Conservation (phyloP, 352 stramenopile species). For the Stramenopiles sp. region DNA sequence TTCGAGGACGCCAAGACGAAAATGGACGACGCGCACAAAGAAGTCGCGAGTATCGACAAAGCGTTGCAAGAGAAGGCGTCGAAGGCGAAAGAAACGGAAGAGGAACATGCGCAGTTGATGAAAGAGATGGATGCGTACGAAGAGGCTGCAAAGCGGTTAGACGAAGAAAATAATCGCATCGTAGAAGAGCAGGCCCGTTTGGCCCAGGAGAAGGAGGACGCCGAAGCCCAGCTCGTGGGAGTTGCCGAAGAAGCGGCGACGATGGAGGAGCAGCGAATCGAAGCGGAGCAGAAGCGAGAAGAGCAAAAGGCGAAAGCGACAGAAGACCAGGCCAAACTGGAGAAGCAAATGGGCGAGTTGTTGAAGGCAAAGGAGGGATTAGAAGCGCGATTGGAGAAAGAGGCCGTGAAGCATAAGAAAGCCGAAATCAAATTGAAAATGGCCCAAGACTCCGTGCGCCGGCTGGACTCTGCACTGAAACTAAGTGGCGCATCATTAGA, state of each 20-base stretch:
- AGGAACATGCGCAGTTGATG: conserved; percentile 13
- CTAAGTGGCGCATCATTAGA: conserved; percentile 7
- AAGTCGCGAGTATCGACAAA: background rate
- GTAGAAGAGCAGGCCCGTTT: background rate
- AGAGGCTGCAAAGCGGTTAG: background rate
- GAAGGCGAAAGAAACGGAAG: conserved; percentile 14
- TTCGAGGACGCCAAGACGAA: background rate
- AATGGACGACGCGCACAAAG: background rate
- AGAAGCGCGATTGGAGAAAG: conserved; percentile 12
- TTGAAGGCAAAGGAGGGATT: background rate
- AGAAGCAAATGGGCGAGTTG: background rate
- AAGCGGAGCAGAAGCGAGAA: conserved; percentile 1
- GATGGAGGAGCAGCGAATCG: background rate
- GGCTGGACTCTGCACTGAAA: conserved; percentile 13
- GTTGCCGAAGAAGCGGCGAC: background rate
- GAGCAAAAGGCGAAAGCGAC: background rate
- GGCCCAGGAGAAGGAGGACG: background rate
- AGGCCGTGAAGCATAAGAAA: background rate
- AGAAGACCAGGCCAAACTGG: background rate
- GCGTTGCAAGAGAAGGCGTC: too few relatives aligned
- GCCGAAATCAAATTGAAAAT: conserved; percentile 12
- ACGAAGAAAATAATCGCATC: too few relatives aligned
- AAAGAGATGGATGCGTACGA: background rate
- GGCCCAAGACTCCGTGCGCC: background rate
- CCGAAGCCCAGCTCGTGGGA: background rate